Percentiles rank a stretch among this genome's conserved stretches.
Conservation (phyloP, 2,329 filamentous ascomycete species). For the Hyphodiscus sp. region DNA sequence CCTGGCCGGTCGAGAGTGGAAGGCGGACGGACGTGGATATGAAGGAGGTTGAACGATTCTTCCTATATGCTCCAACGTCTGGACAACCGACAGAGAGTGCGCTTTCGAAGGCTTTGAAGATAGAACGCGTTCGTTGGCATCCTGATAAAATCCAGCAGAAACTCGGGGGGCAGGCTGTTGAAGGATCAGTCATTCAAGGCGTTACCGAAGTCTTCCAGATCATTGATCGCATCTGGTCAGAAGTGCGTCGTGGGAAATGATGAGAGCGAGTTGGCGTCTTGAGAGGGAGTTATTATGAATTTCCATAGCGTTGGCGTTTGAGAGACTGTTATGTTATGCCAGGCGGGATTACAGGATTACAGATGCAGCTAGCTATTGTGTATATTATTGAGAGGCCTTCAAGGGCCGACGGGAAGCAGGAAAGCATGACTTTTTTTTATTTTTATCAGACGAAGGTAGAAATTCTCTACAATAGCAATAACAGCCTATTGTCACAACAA, state of each 20-base stretch:
- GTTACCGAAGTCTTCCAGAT: slow-evolving; percentile 91
- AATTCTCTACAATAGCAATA: not conserved
- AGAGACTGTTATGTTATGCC: not conserved
- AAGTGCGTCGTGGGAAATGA: slow-evolving; percentile 31
- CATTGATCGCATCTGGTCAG: slow-evolving; percentile 74
- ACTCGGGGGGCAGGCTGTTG: slow-evolving; percentile 64
- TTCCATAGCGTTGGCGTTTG: slow-evolving; percentile 18
- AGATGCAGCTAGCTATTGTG: not conserved
- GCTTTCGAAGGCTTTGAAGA: slow-evolving; percentile 56
- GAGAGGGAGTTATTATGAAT: not conserved
- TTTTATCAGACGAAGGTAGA: not conserved
- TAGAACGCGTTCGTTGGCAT: slow-evolving; percentile 90
- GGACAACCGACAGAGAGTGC: slow-evolving; percentile 29
- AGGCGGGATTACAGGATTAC: not conserved
- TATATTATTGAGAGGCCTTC: not conserved
- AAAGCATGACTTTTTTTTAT: not conserved
- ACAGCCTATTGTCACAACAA: not conserved
- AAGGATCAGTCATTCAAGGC: slow-evolving; percentile 63
- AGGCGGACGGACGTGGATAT: slow-evolving; percentile 46
- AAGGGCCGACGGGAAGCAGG: not conserved
- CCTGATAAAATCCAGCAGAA: slow-evolving; percentile 95
- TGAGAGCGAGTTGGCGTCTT: not conserved
- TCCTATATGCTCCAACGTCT: slow-evolving; percentile 42
- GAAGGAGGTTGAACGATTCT: slow-evolving; percentile 55
- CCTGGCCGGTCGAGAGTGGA: slow-evolving; percentile 63